Base-by-base conservation (phyloP, 768 basidiomycete species). In the Kwoniella sp. region DNA sequence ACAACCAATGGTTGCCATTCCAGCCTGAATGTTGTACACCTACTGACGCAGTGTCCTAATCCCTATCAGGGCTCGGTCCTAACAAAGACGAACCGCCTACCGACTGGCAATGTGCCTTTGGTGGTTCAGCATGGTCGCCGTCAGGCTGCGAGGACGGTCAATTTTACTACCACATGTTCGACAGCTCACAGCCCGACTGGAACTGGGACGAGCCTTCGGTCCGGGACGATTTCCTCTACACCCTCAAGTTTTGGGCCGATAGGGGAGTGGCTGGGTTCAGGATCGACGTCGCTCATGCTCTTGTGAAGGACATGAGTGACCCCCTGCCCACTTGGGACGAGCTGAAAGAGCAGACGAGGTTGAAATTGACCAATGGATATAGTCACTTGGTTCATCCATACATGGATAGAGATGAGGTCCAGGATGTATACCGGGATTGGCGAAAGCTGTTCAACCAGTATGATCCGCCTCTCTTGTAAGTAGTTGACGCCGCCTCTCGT, bases 241-340 rank as follows among this genome's bases (percentile, higher is more conserved):
- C 75, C 0, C 53, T 77, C 2, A 41, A 61, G 45, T 77, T 77
- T 55, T 77, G 75, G 75, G 73, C 56, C 7, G 75, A 77, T 53
- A 38, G 69, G 25, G 75, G 75, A 13, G 75, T 77, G 0, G 31
- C 69, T 4, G 75, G 75, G 12, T 77, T 71, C 55, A 55, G 75
- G 45, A 68, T 77, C 17, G 75, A 77, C 55, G 75, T 77, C n/a
- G 75, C 75, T 9, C 71, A 74, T 50, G 73, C 65, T 28, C 57
- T 71, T 7, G 59, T 63, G 38, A 77, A 77, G 59, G 71, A 77
- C 29, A 58, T 77, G 55, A 55, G 52, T 23, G 65, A 59, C 2
- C 66, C 69, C 11, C 38, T 76, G 28, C 56, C 63, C 3, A 34
- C 45, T 23, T 67, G 70, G 41, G 63, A 65, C 28, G 62, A 68